phyloP scores from a whole-genome alignment of 176 grass and related monocot species.

The Oryza glaberrima region DNA sequence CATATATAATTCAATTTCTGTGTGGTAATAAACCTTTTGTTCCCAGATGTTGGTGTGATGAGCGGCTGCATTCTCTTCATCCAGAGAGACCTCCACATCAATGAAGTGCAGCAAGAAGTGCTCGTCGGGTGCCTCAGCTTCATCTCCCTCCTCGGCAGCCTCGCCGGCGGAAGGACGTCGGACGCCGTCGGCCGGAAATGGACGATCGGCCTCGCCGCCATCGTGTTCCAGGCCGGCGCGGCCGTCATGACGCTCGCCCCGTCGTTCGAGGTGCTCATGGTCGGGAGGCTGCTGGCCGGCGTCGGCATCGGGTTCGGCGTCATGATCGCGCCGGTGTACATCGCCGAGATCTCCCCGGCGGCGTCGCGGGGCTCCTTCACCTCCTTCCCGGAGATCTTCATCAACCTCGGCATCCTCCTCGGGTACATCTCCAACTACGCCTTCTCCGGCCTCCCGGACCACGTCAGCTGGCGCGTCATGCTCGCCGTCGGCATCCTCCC shows the following conservation, averaged over 20 bases:
- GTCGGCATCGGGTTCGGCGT: constrained; percentile 80
- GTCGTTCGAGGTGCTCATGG: constrained; percentile 68
- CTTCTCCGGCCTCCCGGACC: constrained; percentile 73
- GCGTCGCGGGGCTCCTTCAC: constrained; percentile 57
- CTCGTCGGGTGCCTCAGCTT: constrained; percentile 81
- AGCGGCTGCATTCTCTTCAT: constrained; percentile 94
- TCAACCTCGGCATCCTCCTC: constrained; percentile 82
- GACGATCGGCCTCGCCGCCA: constrained; percentile 75
- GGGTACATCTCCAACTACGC: constrained; percentile 86
- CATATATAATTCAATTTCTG: background rate
- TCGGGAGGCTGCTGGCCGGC: constrained; percentile 76
- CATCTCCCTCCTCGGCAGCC: constrained; percentile 86
- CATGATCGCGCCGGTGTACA: constrained; percentile 88
- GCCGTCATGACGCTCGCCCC: constrained; percentile 73
- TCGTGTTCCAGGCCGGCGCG: constrained; percentile 72
- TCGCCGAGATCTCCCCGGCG: constrained; percentile 82
- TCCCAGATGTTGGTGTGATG: constrained; percentile 83
- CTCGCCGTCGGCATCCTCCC: constrained; percentile 84
- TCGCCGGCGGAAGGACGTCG: constrained; percentile 65
- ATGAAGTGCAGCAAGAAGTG: constrained; percentile 89
- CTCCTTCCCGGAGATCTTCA: constrained; percentile 92
- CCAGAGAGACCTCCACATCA: constrained; percentile 81
- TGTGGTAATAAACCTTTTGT: constrained; percentile 19
- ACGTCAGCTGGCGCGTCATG: constrained; percentile 87
- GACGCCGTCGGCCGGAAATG: constrained; percentile 78